Percentiles rank a stretch among this genome's conserved stretches.
phyloP scores from a whole-genome alignment of 1,284 basidiomycete genomes.

The Hypsizygus ulmarius region DNA sequence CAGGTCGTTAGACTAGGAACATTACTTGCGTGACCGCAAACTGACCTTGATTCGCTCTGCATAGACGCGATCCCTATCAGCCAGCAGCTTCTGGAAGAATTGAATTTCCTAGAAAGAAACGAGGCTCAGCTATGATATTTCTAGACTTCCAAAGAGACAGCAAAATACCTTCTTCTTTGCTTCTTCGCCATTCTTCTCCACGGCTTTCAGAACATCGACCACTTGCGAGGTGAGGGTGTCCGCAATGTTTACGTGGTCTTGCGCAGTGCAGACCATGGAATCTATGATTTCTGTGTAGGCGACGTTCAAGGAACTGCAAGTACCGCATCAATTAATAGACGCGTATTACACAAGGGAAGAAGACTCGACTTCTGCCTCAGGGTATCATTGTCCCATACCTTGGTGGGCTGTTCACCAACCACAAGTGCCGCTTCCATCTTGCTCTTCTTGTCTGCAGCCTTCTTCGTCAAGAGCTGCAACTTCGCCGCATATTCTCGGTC shows the following conservation, averaged over 20 bases:
- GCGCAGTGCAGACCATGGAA: slow-evolving; percentile 57
- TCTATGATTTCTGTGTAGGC: slow-evolving; percentile 67
- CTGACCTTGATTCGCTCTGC: slow-evolving; percentile 65
- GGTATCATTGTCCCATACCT: slow-evolving; percentile 52
- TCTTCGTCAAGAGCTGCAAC: slow-evolving; percentile 61
- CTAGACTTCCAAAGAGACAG: not conserved
- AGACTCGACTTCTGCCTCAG: slow-evolving; percentile 51
- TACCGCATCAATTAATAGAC: slow-evolving; percentile 6
- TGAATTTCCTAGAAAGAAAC: not conserved
- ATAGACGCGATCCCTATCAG: slow-evolving; percentile 68
- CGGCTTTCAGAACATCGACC: slow-evolving; percentile 56
- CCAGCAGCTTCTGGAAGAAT: slow-evolving; percentile 37
- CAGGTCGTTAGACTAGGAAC: slow-evolving; percentile 2
- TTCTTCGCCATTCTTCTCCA: slow-evolving; percentile 64
- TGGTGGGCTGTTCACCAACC: slow-evolving; percentile 66
- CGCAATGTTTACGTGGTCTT: slow-evolving; percentile 67
- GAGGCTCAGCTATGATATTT: slow-evolving; percentile 10
- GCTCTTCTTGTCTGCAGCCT: slow-evolving; percentile 66
- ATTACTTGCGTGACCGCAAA: slow-evolving; percentile 5
- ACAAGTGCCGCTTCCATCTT: slow-evolving; percentile 55
- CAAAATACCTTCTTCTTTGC: slow-evolving; percentile 59
- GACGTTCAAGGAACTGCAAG: slow-evolving; percentile 58
- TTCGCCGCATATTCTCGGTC: slow-evolving; percentile 77
- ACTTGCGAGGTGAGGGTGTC: slow-evolving; percentile 61
- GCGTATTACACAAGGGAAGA: not conserved